phyloP scores from a whole-genome alignment of 2,329 filamentous ascomycete genomes.

The Fusarium tuaranense region DNA sequence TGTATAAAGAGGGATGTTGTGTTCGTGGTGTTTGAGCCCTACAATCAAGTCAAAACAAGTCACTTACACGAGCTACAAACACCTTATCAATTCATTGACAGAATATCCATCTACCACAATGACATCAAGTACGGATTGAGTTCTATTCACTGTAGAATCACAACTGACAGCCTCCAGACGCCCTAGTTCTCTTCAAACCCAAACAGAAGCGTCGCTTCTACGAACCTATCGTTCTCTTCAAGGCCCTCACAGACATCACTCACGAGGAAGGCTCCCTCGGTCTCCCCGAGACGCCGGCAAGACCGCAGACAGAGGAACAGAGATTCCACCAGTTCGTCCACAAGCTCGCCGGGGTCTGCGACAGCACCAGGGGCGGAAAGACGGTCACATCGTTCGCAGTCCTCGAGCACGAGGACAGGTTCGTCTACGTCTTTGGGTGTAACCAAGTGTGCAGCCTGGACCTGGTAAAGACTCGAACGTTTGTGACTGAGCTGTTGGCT shows the following conservation, averaged over 20 bases:
- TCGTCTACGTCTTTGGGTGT: slow-evolving; percentile 48
- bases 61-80: not conserved
- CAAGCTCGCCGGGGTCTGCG: slow-evolving; percentile 48
- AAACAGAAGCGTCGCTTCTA: slow-evolving; percentile 45
- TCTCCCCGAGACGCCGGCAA: not conserved
- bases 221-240: slow-evolving; percentile 44
- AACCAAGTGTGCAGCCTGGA: slow-evolving; percentile 34
- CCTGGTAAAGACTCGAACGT: not conserved
- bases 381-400: slow-evolving; percentile 49
- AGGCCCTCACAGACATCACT: slow-evolving; percentile 38
- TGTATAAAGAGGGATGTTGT: not conserved
- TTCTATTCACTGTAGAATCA: fast-evolving
- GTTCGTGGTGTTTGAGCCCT: not conserved
- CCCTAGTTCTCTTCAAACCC: slow-evolving; percentile 10
- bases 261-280: slow-evolving; percentile 11
- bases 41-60: not conserved
- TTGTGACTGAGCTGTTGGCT: slow-evolving; percentile 22
- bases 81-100: not conserved
- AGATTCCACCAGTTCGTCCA: slow-evolving; percentile 47
- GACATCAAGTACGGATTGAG: not conserved
- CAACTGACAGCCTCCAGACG: not conserved
- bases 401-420: slow-evolving; percentile 40
- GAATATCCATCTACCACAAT: not conserved
- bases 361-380: slow-evolving; percentile 41
- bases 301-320: slow-evolving; percentile 32